These are phyloP conservation scores for Dipodascus albidus DNA, from an alignment of 805 yeast species.

Conservation along the genomic window DNA sequence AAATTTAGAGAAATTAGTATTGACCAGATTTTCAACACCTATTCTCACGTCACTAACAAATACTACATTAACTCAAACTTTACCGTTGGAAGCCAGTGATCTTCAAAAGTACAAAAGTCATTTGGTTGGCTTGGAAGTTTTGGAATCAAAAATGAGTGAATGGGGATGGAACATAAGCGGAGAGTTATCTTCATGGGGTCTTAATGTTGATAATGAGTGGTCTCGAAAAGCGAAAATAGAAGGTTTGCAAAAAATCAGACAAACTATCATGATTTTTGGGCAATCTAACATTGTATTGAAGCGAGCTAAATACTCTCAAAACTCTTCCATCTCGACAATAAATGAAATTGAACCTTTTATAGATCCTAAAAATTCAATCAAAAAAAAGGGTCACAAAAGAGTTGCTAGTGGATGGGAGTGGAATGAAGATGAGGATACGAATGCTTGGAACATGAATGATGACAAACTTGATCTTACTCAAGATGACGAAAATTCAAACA, in stretches of 20 bases:
- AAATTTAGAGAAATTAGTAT: conserved; percentile 3
- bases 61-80: conserved; percentile 11
- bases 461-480: background rate
- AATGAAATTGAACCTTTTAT: background rate
- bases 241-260: background rate
- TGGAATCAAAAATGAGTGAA: conserved; percentile 7
- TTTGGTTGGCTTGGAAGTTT: conserved; percentile 11
- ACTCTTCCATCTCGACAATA: background rate
- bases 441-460: conserved; percentile 2
- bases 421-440: conserved; percentile 6
- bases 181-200: background rate
- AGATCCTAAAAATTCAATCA: background rate
- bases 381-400: background rate
- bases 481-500: conserved; percentile 3
- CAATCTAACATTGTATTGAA: background rate
- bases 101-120: conserved; percentile 10
- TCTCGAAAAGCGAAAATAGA: conserved; percentile 1
- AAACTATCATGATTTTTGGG: background rate
- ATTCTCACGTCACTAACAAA: conserved; percentile 4
- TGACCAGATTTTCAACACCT: conserved; percentile 9
- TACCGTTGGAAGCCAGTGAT: conserved; percentile 11
- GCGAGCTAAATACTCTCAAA: background rate
- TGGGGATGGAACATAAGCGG: conserved; percentile 11
- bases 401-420: conserved; percentile 7
- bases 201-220: conserved; percentile 10